Percentiles rank a stretch among this genome's conserved stretches.
These are phyloP conservation scores for Colletotrichum salicis DNA, from an alignment of 2,329 filamentous ascomycete species.

Conservation along the genomic window DNA sequence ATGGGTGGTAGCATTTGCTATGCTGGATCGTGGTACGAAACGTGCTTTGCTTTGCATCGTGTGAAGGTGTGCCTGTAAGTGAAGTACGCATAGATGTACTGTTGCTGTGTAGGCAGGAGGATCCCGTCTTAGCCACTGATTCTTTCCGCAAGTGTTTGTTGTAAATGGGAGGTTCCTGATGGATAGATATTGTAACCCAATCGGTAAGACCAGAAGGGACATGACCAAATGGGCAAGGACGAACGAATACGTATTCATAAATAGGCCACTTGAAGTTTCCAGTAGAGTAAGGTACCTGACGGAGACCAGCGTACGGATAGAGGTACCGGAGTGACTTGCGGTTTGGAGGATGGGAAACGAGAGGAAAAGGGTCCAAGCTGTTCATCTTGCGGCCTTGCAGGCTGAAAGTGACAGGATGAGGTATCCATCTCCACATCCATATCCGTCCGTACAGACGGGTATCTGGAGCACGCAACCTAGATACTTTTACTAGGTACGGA, in stretches of 20 bases:
- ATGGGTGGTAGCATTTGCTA: not conserved
- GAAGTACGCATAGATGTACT: not conserved
- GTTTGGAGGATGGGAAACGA: not conserved
- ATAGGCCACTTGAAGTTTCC: not conserved
- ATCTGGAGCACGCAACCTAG: slow-evolving; percentile 2
- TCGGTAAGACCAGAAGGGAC: not conserved
- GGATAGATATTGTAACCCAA: not conserved
- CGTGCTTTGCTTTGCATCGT: not conserved
- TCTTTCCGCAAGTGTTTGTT: not conserved
- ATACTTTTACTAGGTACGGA: no score
- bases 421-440: not conserved
- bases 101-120: not conserved
- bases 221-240: not conserved
- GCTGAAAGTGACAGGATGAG: not conserved
- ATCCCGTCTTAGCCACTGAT: no score
- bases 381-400: not conserved
- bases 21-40: not conserved
- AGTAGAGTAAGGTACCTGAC: not conserved
- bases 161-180: not conserved
- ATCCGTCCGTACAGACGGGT: not conserved
- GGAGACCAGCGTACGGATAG: not conserved
- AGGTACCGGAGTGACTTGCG: not conserved
- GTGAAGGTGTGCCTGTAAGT: not conserved
- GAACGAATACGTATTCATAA: no score
- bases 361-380: not conserved